Base-by-base conservation (phyloP, 2,329 filamentous ascomycete genomes). In the Trichoderma polysporum region DNA sequence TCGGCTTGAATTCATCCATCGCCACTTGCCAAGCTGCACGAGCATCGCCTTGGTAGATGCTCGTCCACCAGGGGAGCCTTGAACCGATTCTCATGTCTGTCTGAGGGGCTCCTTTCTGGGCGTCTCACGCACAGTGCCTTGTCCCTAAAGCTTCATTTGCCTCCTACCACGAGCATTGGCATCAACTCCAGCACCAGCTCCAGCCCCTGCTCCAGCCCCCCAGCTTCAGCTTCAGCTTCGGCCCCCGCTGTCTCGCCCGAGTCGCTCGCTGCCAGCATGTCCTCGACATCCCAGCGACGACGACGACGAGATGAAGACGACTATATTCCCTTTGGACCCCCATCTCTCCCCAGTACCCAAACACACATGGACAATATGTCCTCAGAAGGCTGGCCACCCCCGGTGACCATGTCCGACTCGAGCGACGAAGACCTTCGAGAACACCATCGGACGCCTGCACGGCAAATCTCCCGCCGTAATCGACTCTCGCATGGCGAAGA, bases 291-390 rank as follows among this genome's bases (percentile, higher is more conserved):
- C 2, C 61, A 64, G 33, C 61, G 37, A 27, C 61, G 61, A 27
- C 61, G 61, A 29, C 61, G 61, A 41, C 61, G 61, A 56, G 61
- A 64, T 47, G 61, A 64, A 56, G 61, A 64, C 49, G 61, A 64
- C 35, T 64, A 64, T 5, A 64, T 64, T n/a, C 61, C 61, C 19
- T 64, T 64, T 54, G 61, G 61, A 47, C 61, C 61, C 25, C 61
- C 61, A 9, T 64, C 61, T 35, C 61, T 64, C 27, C 61, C 61
- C 50, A 64, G 35, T 37, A 47, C 49, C 3, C 61, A 64, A n/a
- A 47, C 61, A 6, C 49, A 64, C 19, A 29, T 64, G n/a, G 61
- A 64, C 49, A 64, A 19, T 37, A 64, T 64, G 61, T 33, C 61
- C 35, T 64, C 61, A 17, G 61, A 35, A 33, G 41, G 59, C 59